phyloP scores from a whole-genome alignment of 441 rosid genomes.

The Kokia cookei region DNA sequence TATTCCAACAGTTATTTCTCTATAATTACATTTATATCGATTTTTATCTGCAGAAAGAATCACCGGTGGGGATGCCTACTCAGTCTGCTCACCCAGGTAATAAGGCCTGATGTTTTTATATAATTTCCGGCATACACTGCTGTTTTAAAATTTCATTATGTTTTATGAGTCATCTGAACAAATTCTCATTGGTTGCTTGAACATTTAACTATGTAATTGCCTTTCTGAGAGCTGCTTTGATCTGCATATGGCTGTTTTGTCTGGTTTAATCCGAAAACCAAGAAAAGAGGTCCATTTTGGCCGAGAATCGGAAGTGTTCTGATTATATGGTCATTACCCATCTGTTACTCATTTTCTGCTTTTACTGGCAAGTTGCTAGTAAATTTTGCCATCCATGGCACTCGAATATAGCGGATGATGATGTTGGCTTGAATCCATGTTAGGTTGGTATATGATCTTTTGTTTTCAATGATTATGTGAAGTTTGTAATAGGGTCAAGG shows the following conservation, averaged over 20 bases:
- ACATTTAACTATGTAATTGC: background rate
- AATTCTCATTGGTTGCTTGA: background rate
- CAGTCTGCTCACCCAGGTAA: slow-evolving; percentile 96
- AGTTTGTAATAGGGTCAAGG: background rate
- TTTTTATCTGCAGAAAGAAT: slow-evolving; percentile 62
- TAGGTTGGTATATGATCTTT: background rate
- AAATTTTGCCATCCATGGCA: background rate
- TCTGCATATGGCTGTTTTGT: background rate
- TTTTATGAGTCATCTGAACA: background rate
- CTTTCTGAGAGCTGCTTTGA: background rate
- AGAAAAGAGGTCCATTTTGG: background rate
- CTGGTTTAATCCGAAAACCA: background rate
- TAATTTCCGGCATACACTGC: background rate
- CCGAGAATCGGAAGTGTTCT: background rate
- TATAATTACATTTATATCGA: background rate
- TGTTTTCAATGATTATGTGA: background rate
- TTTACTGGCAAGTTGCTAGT: background rate
- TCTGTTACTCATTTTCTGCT: background rate
- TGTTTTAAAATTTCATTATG: background rate
- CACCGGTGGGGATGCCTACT: slow-evolving; percentile 71
- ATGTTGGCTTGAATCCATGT: background rate
- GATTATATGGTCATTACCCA: background rate
- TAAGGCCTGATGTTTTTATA: background rate
- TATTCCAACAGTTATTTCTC: background rate
- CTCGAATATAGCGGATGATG: background rate